Base-by-base conservation (phyloP, 495 filamentous ascomycete genomes). In the Trichoderma reesei region DNA sequence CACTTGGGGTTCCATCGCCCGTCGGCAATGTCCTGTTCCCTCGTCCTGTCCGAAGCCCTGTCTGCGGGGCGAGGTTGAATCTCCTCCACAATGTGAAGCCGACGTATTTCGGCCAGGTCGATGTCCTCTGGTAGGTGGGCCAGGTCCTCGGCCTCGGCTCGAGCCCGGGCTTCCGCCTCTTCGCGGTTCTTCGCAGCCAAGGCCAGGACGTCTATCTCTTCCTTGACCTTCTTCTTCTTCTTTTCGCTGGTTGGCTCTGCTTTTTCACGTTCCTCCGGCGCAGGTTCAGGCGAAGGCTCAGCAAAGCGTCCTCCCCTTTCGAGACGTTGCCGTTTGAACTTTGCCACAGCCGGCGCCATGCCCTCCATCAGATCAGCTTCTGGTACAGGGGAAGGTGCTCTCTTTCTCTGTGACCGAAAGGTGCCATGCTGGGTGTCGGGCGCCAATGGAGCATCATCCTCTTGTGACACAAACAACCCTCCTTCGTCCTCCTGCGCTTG, bases 1-100 rank as follows among this genome's bases (percentile, higher is more conserved):
- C 95, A 98, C 41, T 80, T 79, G 3, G 91, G 87, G 69, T 97
- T 86, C 94, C 95, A 97, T 31, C 91, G 83, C 10, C 83, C 82
- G 62, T 81, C 80, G 3, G 70, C 78, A 56, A 78, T 75, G 54
- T 77, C 77, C 64, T 74, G 72, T 51, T 79, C 77, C 70, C 70
- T 62, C 44, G 56, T 64, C n/a, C 56, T 65, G 31, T 65, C 60
- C 48, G 68, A 60, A 38, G 54, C 64, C 34, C 51, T 56, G 41
- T 46, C 61, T 10, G 18, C 7, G 44, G 70, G 67, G 14, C 68
- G 79, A 3, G 97, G 67, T 18, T 89, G 83, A 79, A 94, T 90
- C 61, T 90, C 83, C 69, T 94, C 92, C 14, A 97, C 81, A 44
- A 91, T 82, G n/a, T 87, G 87, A 3, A 92, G 76, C 18, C 85